Evolutionary conservation across 495 filamentous ascomycete genomes (phyloP).

Genomic region (Aspergillus ellipticus): DNA sequence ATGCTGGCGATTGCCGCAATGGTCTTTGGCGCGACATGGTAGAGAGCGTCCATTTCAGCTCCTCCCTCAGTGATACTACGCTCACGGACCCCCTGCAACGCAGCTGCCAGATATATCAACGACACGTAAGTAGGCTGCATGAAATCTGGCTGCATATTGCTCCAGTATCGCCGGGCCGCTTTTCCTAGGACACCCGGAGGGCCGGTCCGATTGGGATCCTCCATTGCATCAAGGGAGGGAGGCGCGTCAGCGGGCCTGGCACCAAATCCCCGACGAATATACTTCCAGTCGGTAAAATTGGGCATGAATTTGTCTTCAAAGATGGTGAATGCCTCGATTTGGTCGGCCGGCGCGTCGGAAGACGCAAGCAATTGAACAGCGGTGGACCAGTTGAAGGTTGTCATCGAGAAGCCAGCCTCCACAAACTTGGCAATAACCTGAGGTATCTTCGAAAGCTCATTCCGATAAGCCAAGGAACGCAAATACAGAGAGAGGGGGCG

Average conservation of each 20-base stretch:
- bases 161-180: conserved; percentile 30
- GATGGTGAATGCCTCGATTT: conserved; percentile 55
- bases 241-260: conserved; percentile 29
- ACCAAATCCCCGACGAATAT: conserved; percentile 29
- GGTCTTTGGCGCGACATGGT: conserved; percentile 45
- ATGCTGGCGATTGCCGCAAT: conserved; percentile 50
- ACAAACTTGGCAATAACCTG: conserved; percentile 49
- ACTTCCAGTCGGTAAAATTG: conserved; percentile 67
- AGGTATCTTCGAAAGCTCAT: conserved; percentile 44
- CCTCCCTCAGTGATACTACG: conserved; percentile 29
- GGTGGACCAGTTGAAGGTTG: conserved; percentile 51
- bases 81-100: conserved; percentile 41
- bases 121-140: conserved; percentile 52
- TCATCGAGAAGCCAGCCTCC: conserved; percentile 61
- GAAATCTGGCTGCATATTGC: conserved; percentile 33
- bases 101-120: conserved; percentile 50
- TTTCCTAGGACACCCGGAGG: conserved; percentile 28
- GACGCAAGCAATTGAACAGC: conserved; percentile 48
- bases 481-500: conserved; percentile 59
- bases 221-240: conserved; percentile 23
- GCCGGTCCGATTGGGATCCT: conserved; percentile 13
- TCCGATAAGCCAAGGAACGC: conserved; percentile 45
- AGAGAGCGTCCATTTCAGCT: conserved; percentile 29
- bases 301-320: conserved; percentile 75
- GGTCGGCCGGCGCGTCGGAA: conserved; percentile 31